Percentiles rank a stretch among this genome's conserved stretches.
These are phyloP conservation scores for Cercophora samala DNA, from an alignment of 495 filamentous ascomycete genomes.

Conservation along the genomic window DNA sequence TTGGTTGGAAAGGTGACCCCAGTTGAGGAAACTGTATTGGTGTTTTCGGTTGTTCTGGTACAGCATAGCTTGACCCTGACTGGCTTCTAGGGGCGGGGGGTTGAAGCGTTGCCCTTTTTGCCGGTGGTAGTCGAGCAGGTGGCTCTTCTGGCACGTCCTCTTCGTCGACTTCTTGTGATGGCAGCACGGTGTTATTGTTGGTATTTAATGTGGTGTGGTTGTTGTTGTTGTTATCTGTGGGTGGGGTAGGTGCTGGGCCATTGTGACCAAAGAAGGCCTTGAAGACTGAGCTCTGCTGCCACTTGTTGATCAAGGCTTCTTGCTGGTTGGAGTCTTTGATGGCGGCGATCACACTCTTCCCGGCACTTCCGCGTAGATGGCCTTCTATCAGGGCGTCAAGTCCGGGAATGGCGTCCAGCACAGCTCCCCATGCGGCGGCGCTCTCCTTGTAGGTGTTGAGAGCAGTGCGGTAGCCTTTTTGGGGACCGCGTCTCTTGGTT, in stretches of 20 bases:
- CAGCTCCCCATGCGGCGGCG: conserved; percentile 39
- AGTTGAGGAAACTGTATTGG: neutral
- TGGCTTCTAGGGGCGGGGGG: conserved; percentile 13
- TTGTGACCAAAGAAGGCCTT: conserved; percentile 37
- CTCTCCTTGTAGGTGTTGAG: conserved; percentile 42
- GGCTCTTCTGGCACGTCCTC: conserved; percentile 18
- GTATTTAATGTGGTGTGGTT: neutral
- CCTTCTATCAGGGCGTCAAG: conserved; percentile 38
- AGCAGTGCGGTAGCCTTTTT: conserved; percentile 38
- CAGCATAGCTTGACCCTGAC: conserved; percentile 12
- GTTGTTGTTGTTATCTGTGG: conserved; percentile 2
- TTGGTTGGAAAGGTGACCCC: conserved; percentile 11
- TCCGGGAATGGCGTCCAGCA: conserved; percentile 35
- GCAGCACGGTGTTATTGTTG: neutral
- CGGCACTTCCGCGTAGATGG: conserved; percentile 28
- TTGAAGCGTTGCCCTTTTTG: conserved; percentile 15
- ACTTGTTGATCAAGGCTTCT: conserved; percentile 31
- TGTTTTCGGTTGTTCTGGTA: conserved; percentile 7
- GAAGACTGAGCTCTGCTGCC: conserved; percentile 38
- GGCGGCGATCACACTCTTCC: conserved; percentile 27
- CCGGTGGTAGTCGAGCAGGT: conserved; percentile 19
- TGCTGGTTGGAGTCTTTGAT: conserved; percentile 38
- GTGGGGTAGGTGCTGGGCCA: conserved; percentile 14
- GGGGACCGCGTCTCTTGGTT: conserved; percentile 38
- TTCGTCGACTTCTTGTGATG: conserved; percentile 18